Evolutionary conservation across 2,329 filamentous ascomycete genomes (phyloP).

Genomic region (Pseudopithomyces maydicus): DNA sequence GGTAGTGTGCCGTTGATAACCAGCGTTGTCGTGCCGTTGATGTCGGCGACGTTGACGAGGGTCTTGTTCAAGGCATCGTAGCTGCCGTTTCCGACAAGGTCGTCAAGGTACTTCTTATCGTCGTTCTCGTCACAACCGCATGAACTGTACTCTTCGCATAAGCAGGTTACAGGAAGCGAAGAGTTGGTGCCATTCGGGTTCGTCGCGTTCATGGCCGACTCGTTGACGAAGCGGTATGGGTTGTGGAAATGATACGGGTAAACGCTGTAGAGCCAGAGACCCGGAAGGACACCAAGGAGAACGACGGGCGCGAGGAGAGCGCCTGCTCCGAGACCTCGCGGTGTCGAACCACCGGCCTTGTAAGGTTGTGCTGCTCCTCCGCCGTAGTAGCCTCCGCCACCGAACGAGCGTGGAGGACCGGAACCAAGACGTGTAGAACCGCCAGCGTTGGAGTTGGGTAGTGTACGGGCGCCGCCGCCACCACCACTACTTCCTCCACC

Average conservation of each 20-base stretch:
- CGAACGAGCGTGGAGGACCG: conserved; percentile 62
- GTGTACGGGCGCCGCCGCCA: conserved; percentile 15
- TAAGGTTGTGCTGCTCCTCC: conserved; percentile 67
- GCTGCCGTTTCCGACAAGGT: conserved; percentile 62
- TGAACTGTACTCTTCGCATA: conserved; percentile 61
- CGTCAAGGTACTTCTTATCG: conserved; percentile 62
- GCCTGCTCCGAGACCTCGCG: conserved; percentile 57
- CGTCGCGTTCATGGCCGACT: conserved; percentile 46
- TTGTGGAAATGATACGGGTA: conserved; percentile 66
- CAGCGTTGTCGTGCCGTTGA: conserved; percentile 68
- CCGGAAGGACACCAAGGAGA: conserved; percentile 64
- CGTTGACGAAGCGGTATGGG: conserved; percentile 54
- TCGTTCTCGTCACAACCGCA: conserved; percentile 75
- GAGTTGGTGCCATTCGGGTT: conserved; percentile 57
- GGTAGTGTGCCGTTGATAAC: conserved; percentile 77
- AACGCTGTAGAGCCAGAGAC: conserved; percentile 67
- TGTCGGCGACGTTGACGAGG: conserved; percentile 64
- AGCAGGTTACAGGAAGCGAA: conserved; percentile 65
- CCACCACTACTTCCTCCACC: conserved; percentile 16
- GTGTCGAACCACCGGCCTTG: conserved; percentile 55
- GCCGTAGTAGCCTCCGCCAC: conserved; percentile 68
- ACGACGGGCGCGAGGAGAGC: conserved; percentile 54
- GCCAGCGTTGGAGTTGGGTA: conserved; percentile 36
- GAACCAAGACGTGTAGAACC: conserved; percentile 60
- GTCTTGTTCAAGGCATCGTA: conserved; percentile 64